A percentile compares a stretch with the other conserved stretches of the same genome.
These are phyloP conservation scores for Juncus inflexus DNA, from an alignment of 176 grass and related monocot species.

Conservation along the genomic window DNA sequence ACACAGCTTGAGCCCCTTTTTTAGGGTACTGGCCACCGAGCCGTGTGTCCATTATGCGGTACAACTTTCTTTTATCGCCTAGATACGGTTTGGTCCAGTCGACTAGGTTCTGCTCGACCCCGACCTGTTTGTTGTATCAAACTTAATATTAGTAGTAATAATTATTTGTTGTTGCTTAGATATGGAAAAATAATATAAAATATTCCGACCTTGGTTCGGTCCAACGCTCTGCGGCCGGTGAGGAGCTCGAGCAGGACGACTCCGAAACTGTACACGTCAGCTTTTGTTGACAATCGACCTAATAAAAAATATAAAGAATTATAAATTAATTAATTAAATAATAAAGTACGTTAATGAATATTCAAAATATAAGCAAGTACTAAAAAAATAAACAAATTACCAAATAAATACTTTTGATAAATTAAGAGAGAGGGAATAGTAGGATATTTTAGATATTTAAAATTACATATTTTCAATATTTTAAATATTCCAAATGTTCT, in stretches of 20 bases:
- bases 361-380: too few species aligned
- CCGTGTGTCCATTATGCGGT: constrained; percentile 60
- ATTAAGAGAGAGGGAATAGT: too few species aligned
- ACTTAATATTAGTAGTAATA: too few species aligned
- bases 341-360: too few species aligned
- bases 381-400: too few species aligned
- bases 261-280: constrained; percentile 72
- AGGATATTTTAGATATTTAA: too few species aligned
- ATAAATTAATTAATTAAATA: too few species aligned
- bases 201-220: constrained; percentile 37
- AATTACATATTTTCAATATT: too few species aligned
- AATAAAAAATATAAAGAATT: constrained; percentile 16
- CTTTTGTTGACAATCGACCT: constrained; percentile 67
- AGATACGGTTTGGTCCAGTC: constrained; percentile 54
- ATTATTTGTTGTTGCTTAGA: not conserved
- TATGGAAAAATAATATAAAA: too few species aligned
- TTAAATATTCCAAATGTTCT: too few species aligned
- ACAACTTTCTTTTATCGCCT: constrained; percentile 46
- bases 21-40: constrained; percentile 59
- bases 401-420: too few species aligned
- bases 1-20: constrained; percentile 44
- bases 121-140: not conserved
- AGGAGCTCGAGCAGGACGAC: constrained; percentile 60
- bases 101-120: constrained; percentile 44
- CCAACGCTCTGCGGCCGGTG: constrained; percentile 48